Evolutionary conservation across 176 grass and related monocot genomes (phyloP).

Genomic region (Miscanthus lutarioriparius): DNA sequence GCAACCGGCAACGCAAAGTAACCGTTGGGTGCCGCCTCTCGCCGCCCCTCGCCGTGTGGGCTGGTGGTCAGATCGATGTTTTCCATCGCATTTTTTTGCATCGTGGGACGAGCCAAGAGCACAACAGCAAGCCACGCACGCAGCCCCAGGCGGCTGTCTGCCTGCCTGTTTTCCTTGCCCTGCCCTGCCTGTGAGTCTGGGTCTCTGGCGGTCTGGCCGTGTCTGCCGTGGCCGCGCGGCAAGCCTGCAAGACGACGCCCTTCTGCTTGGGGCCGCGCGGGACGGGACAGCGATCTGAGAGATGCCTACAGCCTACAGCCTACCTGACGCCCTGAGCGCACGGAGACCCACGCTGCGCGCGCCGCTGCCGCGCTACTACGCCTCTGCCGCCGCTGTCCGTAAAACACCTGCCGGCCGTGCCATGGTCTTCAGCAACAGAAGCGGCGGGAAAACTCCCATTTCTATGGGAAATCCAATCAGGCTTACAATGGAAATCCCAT

Average conservation of each 20-base stretch:
- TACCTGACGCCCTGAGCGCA: background rate
- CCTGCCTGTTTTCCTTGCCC: background rate
- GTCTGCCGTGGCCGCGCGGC: background rate
- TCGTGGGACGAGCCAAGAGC: background rate
- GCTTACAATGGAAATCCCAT: no score
- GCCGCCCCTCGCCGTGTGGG: background rate
- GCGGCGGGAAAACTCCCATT: background rate
- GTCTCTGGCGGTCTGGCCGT: background rate
- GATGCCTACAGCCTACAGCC: background rate
- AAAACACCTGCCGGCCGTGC: slow-evolving; percentile 10
- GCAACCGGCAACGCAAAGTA: slow-evolving; percentile 23
- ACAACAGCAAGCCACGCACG: background rate
- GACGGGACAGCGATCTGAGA: slow-evolving; percentile 30
- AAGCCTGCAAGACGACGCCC: background rate
- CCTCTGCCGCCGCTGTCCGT: background rate
- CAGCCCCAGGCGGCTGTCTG: background rate
- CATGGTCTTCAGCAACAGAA: slow-evolving; percentile 12
- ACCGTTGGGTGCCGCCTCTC: slow-evolving; percentile 42
- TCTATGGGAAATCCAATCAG: background rate
- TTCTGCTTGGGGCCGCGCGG: background rate
- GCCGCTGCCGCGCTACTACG: background rate
- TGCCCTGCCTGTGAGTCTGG: background rate
- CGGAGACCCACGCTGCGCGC: background rate
- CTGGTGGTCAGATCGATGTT: background rate
- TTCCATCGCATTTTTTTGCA: background rate